Base-by-base conservation (phyloP, 768 basidiomycete genomes). In the Mycena kentingensis region DNA sequence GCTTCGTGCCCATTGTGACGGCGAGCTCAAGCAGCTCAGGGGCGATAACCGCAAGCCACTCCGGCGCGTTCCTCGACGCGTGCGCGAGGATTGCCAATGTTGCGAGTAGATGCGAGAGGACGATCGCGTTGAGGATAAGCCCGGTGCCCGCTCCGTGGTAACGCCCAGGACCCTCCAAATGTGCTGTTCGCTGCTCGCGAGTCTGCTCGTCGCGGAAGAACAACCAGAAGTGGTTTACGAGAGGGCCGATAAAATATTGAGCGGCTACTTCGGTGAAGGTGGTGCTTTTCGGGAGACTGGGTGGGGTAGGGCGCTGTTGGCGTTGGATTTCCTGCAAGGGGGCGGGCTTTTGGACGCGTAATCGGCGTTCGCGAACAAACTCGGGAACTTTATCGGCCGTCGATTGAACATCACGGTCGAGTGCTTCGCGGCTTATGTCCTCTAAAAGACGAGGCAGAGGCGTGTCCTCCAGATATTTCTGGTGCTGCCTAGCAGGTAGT, bases 201-300 rank as follows among this genome's bases (percentile, higher is more conserved):
- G 81, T 77, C 60, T 89, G 84, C 62, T 90, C 86, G 60, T 96
- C 93, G 6, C 90, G 83, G 38, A 97, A 81, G 71, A 95, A 92
- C n/a, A 79, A 65, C 94, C 94, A 99, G 70, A 98, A 97, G n/a
- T 87, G 82, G 60, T 94, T 88, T 70, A 98, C 81, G 46, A 98
- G 74, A 0, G 97, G 97, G 53, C 86, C 82, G 45, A 97, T 81
- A 72, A 98, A 98, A 69, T 73, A 85, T 64, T 94, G 92, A 0
- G 90, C 90, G 0, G 93, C 93, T 24, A 98, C 72, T 46, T 82
- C 77, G 18, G 81, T 83, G 63, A 87, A 89, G 2, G 78, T 73
- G 6, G 67, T 71, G 8, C 49, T 61, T 49, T 57, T 54, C 57
- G 55, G 51, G 25, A 49, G 41, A 42, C 44, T 39, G 38, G 52